phyloP scores from a whole-genome alignment of 371 early-diverging fungal genomes.

The Fennellomyces sp. region DNA sequence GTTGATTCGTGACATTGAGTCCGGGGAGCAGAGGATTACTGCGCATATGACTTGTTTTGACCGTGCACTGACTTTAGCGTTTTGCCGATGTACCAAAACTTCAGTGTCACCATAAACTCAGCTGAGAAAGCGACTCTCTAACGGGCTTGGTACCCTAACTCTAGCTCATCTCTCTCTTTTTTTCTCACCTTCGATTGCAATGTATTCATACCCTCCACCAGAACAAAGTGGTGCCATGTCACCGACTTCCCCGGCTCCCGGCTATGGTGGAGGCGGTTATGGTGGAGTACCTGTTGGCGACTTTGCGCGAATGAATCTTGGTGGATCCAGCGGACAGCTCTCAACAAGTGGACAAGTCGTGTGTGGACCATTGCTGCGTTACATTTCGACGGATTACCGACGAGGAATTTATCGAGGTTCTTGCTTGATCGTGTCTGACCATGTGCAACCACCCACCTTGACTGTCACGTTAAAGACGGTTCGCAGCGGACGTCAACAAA shows the following conservation, averaged over 20 bases:
- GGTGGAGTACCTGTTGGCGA: slow-evolving; percentile 10
- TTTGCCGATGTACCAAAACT: no score
- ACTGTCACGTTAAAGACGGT: slow-evolving; percentile 9
- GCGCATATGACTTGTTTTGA: no score
- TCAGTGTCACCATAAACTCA: no score
- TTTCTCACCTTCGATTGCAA: not conserved
- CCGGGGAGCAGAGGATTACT: no score
- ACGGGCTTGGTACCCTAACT: no score
- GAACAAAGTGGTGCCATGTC: not conserved
- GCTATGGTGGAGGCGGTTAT: not conserved
- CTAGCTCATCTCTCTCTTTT: not conserved
- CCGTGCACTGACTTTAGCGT: no score
- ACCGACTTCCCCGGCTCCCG: not conserved
- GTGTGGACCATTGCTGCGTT: slow-evolving; percentile 39
- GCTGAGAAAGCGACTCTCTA: no score
- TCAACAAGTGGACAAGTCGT: slow-evolving; percentile 14
- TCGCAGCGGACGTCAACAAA: slow-evolving; percentile 1
- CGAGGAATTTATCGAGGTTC: slow-evolving; percentile 34
- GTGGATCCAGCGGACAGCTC: not conserved
- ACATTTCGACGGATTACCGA: slow-evolving; percentile 30
- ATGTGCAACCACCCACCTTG: slow-evolving; percentile 21
- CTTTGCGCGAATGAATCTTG: slow-evolving; percentile 12
- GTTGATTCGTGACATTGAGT: no score
- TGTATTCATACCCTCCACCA: slow-evolving; percentile 1
- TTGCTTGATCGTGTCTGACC: slow-evolving; percentile 31